Conservation (phyloP, 2,329 filamentous ascomycete genomes). For the Fusarium caatingaense region DNA sequence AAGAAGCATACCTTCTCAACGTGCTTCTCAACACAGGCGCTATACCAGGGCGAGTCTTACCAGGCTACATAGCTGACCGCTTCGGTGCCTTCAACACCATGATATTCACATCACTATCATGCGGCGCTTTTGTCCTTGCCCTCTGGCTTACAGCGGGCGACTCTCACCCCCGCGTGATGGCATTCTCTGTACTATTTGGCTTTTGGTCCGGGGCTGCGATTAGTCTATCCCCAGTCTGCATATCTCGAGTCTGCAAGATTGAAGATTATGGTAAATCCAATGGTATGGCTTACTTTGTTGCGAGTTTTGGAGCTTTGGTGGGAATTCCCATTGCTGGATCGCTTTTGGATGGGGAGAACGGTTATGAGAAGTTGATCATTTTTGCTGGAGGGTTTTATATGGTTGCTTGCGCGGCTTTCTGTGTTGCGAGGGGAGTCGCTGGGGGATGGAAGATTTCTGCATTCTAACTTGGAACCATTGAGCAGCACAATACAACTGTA, state of each 20-base stretch:
- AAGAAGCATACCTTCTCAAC: conserved; percentile 5
- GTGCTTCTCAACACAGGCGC: conserved; percentile 17
- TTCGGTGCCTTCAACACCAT: conserved; percentile 32
- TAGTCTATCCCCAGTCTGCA: conserved; percentile 75
- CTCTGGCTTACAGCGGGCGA: conserved; percentile 36
- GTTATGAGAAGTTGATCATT: conserved; percentile 5
- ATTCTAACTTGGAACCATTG: not conserved
- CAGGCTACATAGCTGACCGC: conserved; percentile 52
- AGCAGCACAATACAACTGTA: not conserved
- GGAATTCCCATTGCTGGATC: not conserved
- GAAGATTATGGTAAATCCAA: conserved; percentile 77
- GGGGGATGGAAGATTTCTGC: conserved; percentile 7
- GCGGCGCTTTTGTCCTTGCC: not conserved
- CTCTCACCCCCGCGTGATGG: conserved; percentile 63
- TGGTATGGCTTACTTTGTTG: conserved; percentile 76
- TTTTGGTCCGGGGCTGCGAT: conserved; percentile 78
- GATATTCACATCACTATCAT: conserved; percentile 8
- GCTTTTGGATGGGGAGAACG: not conserved
- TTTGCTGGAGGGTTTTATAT: conserved; percentile 21
- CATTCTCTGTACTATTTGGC: conserved; percentile 74
- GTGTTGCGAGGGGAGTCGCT: conserved; percentile 9
- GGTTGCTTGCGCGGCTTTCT: conserved; percentile 16
- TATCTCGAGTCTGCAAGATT: conserved; percentile 76
- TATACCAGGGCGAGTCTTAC: conserved; percentile 21
- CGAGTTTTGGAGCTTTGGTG: conserved; percentile 63